Evolutionary conservation across 2,329 filamentous ascomycete species (phyloP), one percentile per base, ranked within the genome.

Genomic region (Podosphaera leucotricha): DNA sequence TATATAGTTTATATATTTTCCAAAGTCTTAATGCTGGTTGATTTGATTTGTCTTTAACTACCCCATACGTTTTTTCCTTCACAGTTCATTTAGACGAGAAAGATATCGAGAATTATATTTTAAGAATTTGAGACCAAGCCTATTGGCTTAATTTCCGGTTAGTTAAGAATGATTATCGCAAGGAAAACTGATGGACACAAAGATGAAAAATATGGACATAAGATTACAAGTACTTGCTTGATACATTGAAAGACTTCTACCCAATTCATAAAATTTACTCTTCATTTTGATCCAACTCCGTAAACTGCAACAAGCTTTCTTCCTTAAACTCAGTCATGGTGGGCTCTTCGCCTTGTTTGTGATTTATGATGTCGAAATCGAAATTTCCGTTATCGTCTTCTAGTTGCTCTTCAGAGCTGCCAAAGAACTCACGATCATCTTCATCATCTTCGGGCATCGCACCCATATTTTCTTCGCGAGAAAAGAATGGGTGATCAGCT

Each of bases 401-500:
- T 13, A 4, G 28, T n/a, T 33, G 28, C 2, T 33, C 28, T 13
- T 33, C 28, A 13, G 28, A n/a, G 28, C 8, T 13, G 13, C 15
- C 28, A 33, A 7, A 33, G 28, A 33, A 33, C 6, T 33, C 28
- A 3, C 13, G 28, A 6, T 11, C 28, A n/a, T 33, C 10, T 11
- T 33, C 28, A 33, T n/a, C 28, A 33, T 33, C 10, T 11, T 33
- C 28, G 10, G 15, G 15, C 13, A 13, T n/a, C 28, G 28, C 28
- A 13, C 28, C 4, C 8, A n/a, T 33, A 7, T 33, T 38, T 19
- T 10, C 37, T 3, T 10, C 16, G 16, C 39, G 39, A 16, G 39
- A 24, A 40, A 46, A 46, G 30, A 44, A 48, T 22, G 43, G 37
- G 26, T 46, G 40, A 28, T 30, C 41, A 38, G 42, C 43, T 16